Evolutionary conservation across 352 stramenopile species (phyloP).

Genomic region (Globisporangium nodosum): DNA sequence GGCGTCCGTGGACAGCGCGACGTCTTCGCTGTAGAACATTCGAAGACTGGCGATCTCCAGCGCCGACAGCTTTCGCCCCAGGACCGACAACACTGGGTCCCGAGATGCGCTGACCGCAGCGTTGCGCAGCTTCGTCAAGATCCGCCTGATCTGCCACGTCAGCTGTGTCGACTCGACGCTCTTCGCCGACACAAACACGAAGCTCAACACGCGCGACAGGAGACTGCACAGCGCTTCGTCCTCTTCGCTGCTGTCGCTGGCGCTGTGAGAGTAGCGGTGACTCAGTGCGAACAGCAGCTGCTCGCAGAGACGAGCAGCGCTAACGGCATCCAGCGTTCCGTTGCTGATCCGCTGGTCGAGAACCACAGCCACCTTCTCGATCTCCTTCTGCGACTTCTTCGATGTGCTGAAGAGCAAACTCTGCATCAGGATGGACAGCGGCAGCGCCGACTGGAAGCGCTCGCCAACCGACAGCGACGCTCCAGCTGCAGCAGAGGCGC

Average conservation of each 20-base stretch:
- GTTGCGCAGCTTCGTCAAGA: conserved; percentile 33
- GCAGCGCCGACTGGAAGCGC: conserved; percentile 10
- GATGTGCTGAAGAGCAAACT: conserved; percentile 7
- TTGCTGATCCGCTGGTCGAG: conserved; percentile 12
- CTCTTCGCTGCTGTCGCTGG: background rate
- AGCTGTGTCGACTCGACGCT: background rate
- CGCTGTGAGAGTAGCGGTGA: conserved; percentile 3
- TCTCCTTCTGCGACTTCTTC: background rate
- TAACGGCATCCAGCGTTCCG: conserved; percentile 8
- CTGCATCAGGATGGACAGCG: conserved; percentile 13
- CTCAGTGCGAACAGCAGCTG: conserved; percentile 42
- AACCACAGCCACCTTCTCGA: conserved; percentile 3
- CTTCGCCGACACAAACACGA: conserved; percentile 18
- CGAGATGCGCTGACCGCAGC: conserved; percentile 5
- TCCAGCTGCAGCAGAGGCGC: background rate
- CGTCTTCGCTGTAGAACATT: conserved; percentile 3
- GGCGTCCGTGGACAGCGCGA: background rate
- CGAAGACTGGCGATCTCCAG: conserved; percentile 19
- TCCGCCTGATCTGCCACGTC: conserved; percentile 15
- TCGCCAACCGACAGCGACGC: background rate
- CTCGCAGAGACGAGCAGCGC: conserved; percentile 37
- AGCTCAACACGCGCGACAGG: conserved; percentile 27
- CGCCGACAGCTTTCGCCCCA: conserved; percentile 24
- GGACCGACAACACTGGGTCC: background rate
- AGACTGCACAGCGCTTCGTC: conserved; percentile 25